Percentiles rank a stretch among this genome's conserved stretches.
Conservation (phyloP, 352 stramenopile genomes). For the Globisporangium radiosum region DNA sequence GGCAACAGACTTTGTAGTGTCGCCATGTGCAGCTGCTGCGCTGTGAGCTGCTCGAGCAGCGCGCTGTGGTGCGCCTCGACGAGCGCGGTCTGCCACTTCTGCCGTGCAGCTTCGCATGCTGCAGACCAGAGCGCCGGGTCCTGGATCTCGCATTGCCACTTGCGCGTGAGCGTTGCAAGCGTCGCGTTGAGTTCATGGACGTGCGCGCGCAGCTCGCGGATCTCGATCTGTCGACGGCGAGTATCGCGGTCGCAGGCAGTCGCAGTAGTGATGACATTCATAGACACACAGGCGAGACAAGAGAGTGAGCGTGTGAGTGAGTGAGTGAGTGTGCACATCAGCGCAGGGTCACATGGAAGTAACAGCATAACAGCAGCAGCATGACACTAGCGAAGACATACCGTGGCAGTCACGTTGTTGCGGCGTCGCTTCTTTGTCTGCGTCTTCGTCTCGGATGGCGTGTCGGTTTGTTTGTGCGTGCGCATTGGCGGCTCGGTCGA, state of each 20-base stretch:
- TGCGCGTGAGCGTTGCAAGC: not conserved
- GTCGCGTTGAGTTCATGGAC: slow-evolving; percentile 1
- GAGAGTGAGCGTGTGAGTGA: not conserved
- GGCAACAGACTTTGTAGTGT: slow-evolving; percentile 7
- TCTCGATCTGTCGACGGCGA: slow-evolving; percentile 2
- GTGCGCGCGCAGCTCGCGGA: slow-evolving; percentile 1
- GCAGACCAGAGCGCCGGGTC: not conserved
- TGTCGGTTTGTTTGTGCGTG: no score
- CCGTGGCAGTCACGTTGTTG: slow-evolving; percentile 8
- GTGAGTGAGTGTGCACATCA: not conserved
- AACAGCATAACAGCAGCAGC: not conserved
- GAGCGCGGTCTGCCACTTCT: slow-evolving; percentile 7
- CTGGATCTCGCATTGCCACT: slow-evolving; percentile 1
- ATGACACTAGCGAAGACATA: not conserved
- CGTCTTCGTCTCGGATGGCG: no score
- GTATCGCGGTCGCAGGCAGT: no score
- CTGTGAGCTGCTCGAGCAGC: slow-evolving; percentile 2
- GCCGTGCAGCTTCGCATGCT: slow-evolving; percentile 3
- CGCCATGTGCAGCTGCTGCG: slow-evolving; percentile 12
- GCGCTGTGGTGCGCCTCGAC: slow-evolving; percentile 4
- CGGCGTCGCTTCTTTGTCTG: slow-evolving; percentile 4
- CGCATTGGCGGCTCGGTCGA: no score
- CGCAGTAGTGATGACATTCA: no score
- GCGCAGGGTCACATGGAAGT: not conserved
- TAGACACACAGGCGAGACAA: not conserved